phyloP scores from a whole-genome alignment of 768 basidiomycete genomes.

The Tylopilus rubrobrunneus region DNA sequence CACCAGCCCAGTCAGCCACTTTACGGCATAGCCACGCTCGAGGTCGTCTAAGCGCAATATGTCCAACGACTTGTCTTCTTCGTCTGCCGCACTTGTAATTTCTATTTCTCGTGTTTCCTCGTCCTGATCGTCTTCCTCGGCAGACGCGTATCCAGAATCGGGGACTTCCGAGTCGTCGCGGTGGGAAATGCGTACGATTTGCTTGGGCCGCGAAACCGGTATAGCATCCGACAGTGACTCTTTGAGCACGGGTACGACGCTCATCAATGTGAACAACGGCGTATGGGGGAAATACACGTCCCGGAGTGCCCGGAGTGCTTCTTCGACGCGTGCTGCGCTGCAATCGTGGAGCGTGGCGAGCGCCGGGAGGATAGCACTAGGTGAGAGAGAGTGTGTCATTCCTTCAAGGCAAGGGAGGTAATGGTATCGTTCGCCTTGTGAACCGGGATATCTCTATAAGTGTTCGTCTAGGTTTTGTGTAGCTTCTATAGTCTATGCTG shows the following conservation, averaged over 20 bases:
- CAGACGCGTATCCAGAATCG: conserved; percentile 79
- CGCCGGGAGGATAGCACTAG: conserved; percentile 54
- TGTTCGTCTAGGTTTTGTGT: conserved; percentile 3
- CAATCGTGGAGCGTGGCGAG: conserved; percentile 38
- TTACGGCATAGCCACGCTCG: conserved; percentile 64
- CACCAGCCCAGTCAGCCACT: conserved; percentile 72
- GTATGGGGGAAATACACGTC: conserved; percentile 45
- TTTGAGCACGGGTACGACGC: conserved; percentile 19
- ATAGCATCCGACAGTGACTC: conserved; percentile 11
- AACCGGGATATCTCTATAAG: conserved; percentile 4
- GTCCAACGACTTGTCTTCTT: conserved; percentile 32
- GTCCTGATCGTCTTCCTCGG: conserved; percentile 54
- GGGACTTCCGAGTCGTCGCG: conserved; percentile 38
- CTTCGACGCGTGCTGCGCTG: conserved; percentile 35
- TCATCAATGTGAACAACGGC: conserved; percentile 4
- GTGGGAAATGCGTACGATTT: conserved; percentile 1
- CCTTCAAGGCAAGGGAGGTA: background rate
- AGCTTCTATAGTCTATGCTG: conserved; percentile 15
- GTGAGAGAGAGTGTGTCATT: conserved; percentile 29
- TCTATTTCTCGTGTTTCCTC: conserved; percentile 12
- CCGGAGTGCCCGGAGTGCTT: conserved; percentile 43
- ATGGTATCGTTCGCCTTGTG: conserved; percentile 7
- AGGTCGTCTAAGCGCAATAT: conserved; percentile 57
- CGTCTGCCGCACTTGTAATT: background rate
- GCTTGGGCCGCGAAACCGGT: conserved; percentile 26